Conservation (phyloP, 2,329 filamentous ascomycete species). For the Tetracladium maxilliforme region DNA sequence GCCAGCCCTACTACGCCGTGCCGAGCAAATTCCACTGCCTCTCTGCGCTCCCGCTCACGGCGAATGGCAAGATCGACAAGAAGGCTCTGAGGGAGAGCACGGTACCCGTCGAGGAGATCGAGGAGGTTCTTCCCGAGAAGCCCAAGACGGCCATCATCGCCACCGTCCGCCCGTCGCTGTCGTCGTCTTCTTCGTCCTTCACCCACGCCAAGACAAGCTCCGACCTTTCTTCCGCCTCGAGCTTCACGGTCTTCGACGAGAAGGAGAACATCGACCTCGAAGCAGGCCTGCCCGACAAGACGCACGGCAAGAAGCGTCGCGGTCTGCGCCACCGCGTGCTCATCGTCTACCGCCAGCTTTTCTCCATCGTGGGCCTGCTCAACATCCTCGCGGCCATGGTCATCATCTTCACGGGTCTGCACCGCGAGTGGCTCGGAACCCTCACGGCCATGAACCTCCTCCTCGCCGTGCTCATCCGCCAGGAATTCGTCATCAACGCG, state of each 20-base stretch:
- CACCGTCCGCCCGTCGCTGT: too few species aligned
- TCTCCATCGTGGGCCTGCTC: slow-evolving; percentile 32
- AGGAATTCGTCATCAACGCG: slow-evolving; percentile 35
- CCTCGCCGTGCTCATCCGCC: slow-evolving; percentile 33
- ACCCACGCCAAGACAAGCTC: slow-evolving; percentile 5
- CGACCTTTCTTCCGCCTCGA: slow-evolving; percentile 10
- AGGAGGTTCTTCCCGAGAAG: slow-evolving; percentile 11
- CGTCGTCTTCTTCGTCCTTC: slow-evolving; percentile 14
- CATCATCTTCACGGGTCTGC: slow-evolving; percentile 10
- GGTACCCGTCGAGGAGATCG: slow-evolving; percentile 2
- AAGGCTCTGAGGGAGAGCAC: slow-evolving; percentile 22
- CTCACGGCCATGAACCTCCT: slow-evolving; percentile 30
- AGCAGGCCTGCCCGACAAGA: slow-evolving; percentile 21
- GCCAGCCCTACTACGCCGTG: slow-evolving; percentile 39
- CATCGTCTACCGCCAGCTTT: slow-evolving; percentile 39
- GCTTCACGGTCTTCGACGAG: slow-evolving; percentile 8
- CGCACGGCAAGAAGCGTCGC: slow-evolving; percentile 16
- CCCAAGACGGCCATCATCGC: too few species aligned
- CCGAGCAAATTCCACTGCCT: slow-evolving; percentile 28
- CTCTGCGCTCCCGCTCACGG: slow-evolving; percentile 29
- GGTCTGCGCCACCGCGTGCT: slow-evolving; percentile 20
- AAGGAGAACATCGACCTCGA: slow-evolving; percentile 9
- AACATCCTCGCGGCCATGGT: slow-evolving; percentile 29
- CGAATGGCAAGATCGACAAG: slow-evolving; percentile 43
- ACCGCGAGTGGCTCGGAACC: slow-evolving; percentile 2